Base-by-base conservation (phyloP, 2,329 filamentous ascomycete species). In the Cadophora sp. region DNA sequence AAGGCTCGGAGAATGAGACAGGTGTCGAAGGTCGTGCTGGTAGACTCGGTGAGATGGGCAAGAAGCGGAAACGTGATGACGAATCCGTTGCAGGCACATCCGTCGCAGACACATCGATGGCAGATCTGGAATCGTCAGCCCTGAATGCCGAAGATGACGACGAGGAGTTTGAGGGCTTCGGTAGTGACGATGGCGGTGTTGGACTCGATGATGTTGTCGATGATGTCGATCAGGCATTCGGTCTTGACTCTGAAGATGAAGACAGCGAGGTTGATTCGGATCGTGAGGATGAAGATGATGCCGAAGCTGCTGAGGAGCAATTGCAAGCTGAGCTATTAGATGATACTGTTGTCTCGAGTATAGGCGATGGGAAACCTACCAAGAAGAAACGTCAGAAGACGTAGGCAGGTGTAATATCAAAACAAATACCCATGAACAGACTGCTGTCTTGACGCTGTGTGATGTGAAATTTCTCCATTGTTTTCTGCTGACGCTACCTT, bases 11-110 rank as follows among this genome's bases (percentile, higher is more conserved):
- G 39, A 82, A 81, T 16, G 80, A 81, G 39, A 80, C 81, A 30
- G 73, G 73, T 24, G 80, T 90, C n/a, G 87, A 89, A 69, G 92
- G 92, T 5, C 87, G 94, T 56, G 87, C 91, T 68, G 94, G 94
- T 14, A 86, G 88, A 72, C 82, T 97, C 0, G 94, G 94, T 20
- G 93, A 97, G 80, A 97, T 97, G 89, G 88, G 87, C 50, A 90
- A 89, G 80, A 92, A 96, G 81, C 91, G 95, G 74, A 89, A 89
- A 73, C 81, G 82, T 18, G 86, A 88, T 20, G 87, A 88, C 27
- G 78, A 78, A 5, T 82, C 82, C 20, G 79, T 81, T 4, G 78
- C 79, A 41, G 82, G 79, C 59, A 78, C 78, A 11, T 78, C 77
- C 16, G 76, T 79, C 33, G 77, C 78, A 36, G 76, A 76, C 16